Evolutionary conservation across 176 grass and related monocot genomes (phyloP), one percentile per base, ranked within the genome.

Genomic region (Otatea glauca): DNA sequence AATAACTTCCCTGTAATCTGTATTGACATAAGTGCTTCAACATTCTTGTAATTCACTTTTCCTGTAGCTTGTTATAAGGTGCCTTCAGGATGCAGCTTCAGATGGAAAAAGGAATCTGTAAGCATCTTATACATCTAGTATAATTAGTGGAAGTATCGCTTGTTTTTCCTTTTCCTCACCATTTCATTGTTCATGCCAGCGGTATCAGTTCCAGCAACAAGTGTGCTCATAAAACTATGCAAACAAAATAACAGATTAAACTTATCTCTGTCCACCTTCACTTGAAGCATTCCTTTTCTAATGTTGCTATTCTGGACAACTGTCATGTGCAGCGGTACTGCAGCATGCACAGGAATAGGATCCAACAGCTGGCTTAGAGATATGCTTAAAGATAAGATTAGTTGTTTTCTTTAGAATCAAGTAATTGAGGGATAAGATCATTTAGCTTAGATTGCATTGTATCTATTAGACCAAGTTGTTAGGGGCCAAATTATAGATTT

Each of bases 1-100:
- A 85, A 53, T 42, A 20, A 79, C 68, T 88, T 10, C 7, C 14
- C 58, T 79, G 35, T 78, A 77, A 2, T 39, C 44, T 81, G 2
- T 79, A 78, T 75, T 59, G 12, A 60, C 42, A 77, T 14, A 60
- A 70, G 21, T 44, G 13, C 68, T 73, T 74, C 17, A 80, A 17
- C 20, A 56, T 80, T 80, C 73, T 59, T 53, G 23, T 32, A 77
- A 80, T 24, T 76, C 29, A 17, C 65, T 72, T 85, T 87, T 88
- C 65, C 51, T 93, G 39, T 80, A 98, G 89, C 96, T 98, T 95
- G 91, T 98, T 84, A 68, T 74, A 53, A 80, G 89, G 77, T 98
- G 96, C 58, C 91, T 95, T 27, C 77, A 88, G 75, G 81, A 75
- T 88, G 75, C 93, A 58, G 55, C 68, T 86, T 80, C 68, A 29